Evolutionary conservation across 1,139 yeast species (phyloP), one percentile per base, ranked within the genome.

Genomic region (Kodamaea alishanica): DNA sequence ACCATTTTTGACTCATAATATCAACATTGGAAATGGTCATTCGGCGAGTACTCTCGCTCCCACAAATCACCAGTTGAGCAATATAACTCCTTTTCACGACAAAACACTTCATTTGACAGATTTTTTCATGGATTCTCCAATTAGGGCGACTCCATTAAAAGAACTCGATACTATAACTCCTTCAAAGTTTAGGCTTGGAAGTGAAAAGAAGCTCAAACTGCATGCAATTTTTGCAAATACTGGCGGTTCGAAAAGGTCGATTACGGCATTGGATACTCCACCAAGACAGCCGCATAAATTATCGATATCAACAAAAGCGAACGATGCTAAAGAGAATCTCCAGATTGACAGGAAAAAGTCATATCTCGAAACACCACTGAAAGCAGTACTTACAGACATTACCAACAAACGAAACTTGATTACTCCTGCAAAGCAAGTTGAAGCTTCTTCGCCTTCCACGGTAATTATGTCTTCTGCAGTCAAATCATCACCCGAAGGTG

Each of bases 101-200:
- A 70, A 67, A 49, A 58, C 73, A 2, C 55, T 68, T 38, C 74
- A 68, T 43, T 54, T 68, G 36, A 56, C 70, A 2, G 76, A 71
- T 46, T 70, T 71, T 41, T 70, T 68, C 49, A 69, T 67, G 59
- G 77, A 71, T 42, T 63, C 72, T 7, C 77, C 77, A 8, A 65
- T 69, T 28, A 53, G 61, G 33, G 39, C 37, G 51, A 47, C 42
- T 32, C 70, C 72, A 2, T 44, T 60, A 6, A 63, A 57, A 41
- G 71, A 66, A 33, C 43, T 65, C 35, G 71, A 63, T 34, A 64
- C 75, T 2, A 67, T 70, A 23, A 71, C 77, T 2, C 76, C 77
- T 2, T 67, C 74, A 3, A 65, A 63, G 43, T 71, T 70, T 41
- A 58, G 48, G 34, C 43, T 67, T 10, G 57, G 54, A 12, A 56